A percentile compares a stretch with the other conserved stretches of the same genome.
Conservation (phyloP, 805 yeast species). For the Candida oleophila region DNA sequence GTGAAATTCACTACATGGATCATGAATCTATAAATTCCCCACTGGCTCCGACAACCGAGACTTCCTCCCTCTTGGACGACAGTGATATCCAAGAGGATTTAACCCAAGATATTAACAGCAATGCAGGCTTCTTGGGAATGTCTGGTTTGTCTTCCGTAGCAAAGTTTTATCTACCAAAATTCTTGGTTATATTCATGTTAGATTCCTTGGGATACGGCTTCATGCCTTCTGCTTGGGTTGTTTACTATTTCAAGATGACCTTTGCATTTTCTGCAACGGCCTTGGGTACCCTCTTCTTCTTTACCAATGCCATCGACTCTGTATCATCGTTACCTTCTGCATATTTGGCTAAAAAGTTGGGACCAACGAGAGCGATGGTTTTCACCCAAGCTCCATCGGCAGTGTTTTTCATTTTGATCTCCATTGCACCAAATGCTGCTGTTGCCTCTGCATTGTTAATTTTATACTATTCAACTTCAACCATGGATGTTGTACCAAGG, state of each 20-base stretch:
- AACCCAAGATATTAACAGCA: conserved; percentile 17
- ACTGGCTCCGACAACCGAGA: conserved; percentile 8
- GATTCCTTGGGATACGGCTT: conserved; percentile 90
- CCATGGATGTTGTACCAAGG: conserved; percentile 93
- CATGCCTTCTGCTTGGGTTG: conserved; percentile 86
- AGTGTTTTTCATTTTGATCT: conserved; percentile 48
- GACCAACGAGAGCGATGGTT: conserved; percentile 78
- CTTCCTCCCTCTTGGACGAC: neutral
- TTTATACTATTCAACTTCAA: conserved; percentile 58
- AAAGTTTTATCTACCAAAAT: conserved; percentile 40
- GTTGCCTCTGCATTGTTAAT: conserved; percentile 56
- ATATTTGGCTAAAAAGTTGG: conserved; percentile 58
- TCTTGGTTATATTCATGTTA: conserved; percentile 66
- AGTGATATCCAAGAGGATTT: conserved; percentile 10
- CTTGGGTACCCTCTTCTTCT: conserved; percentile 68
- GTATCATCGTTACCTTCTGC: conserved; percentile 79
- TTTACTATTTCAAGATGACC: conserved; percentile 67
- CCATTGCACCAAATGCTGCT: conserved; percentile 18
- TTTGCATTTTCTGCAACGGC: conserved; percentile 55
- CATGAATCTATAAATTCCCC: neutral
- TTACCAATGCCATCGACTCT: conserved; percentile 61
- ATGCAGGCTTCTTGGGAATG: conserved; percentile 11
- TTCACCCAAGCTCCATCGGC: conserved; percentile 79
- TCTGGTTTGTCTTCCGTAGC: conserved; percentile 37
- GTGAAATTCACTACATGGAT: conserved; percentile 40